Evolutionary conservation across 2,329 filamentous ascomycete genomes (phyloP), one percentile per base, ranked within the genome.

Genomic region (Trichoderma koningii): DNA sequence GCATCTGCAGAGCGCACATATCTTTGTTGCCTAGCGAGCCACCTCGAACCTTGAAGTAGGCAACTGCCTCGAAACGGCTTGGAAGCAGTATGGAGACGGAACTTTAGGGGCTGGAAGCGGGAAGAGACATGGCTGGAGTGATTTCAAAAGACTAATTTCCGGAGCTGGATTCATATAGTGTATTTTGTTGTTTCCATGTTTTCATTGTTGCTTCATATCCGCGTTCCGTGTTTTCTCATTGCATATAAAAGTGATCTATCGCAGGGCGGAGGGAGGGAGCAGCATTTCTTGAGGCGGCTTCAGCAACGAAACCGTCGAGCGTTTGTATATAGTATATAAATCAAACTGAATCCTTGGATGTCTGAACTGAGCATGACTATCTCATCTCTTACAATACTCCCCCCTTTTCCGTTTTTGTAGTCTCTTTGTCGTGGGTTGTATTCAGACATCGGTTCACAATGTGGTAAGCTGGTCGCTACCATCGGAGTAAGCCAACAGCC

Each of bases 141-240:
- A 45, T 45, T 28, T 19, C 21, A 44, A 52, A 61, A 61, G 48
- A 38, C 26, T 30, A 47, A 52, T 52, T 30, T 26, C 23, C 42
- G 57, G 57, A 48, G 48, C 57, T 52, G 23, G 48, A 26, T 44
- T 61, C 19, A 61, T 52, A 52, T 23, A 52, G n/a, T 60, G 47
- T 60, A 50, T 61, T 52, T 10, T 50, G 26, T 41, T 60, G 41
- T 28, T 9, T 44, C 15, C 15, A 5, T 14, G 3, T 50, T 10
- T 47, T 44, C 15, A 42, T 44, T 42, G 21, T 23, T 23, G 21
- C 23, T 44, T 17, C 10, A n/a, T 19, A 17, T 19, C n/a, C 38
- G 21, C 21, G 19, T 55, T 28, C 44, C 9, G 19, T 28, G 23
- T 45, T 42, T 51, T n/a, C 21, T 28, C 23, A 52, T 30, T 28